Base-by-base conservation (phyloP, 148 eudicot species). In the Camellia granthamiana region DNA sequence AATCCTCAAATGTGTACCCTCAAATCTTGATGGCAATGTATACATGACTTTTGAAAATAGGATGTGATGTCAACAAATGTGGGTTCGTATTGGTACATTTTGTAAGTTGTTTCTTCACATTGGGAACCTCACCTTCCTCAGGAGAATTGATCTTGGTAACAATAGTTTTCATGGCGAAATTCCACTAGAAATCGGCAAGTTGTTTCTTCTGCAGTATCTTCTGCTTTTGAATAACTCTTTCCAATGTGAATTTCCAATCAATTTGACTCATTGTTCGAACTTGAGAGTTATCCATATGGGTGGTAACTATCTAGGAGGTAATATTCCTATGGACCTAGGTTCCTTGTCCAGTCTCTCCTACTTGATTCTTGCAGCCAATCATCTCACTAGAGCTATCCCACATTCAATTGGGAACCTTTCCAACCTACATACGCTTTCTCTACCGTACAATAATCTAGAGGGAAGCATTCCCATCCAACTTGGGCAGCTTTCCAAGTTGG, bases 121-220 rank as follows among this genome's bases (percentile, higher is more conserved):
- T 2, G 83, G 83, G 3, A 81, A 81, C 21, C 64, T 81, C 12
- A 62, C 78, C 42, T 67, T 81, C 47, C 83, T 81, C 42, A 68
- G 21, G 63, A 75, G 21, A 7, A 51, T 80, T 3, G 6, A 80
- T n/a, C 71, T 80, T 9, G 1, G 18, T 16, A n/a, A 69, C 63
- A 81, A 81, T 69, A 4, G 4, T 1, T 67, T 81, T 16, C 63
- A 19, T 0, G 79, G 83, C 4, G 6, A 21, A 19, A 68, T 81
- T 69, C 79, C 83, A 5, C 74, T 7, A 68, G 79, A 75, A 76
- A 52, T 76, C 19, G 83, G 83, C 5, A 44, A 23, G 41, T 69
- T 81, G 75, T 59, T 55, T 15, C 76, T 68, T 9, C 23, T 82
- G 41, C 58, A 78, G 19, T 38, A 19, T 41, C 77, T 82, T 11